Evolutionary conservation across 805 yeast species (phyloP).

Genomic region (Cephaloascus fragrans): DNA sequence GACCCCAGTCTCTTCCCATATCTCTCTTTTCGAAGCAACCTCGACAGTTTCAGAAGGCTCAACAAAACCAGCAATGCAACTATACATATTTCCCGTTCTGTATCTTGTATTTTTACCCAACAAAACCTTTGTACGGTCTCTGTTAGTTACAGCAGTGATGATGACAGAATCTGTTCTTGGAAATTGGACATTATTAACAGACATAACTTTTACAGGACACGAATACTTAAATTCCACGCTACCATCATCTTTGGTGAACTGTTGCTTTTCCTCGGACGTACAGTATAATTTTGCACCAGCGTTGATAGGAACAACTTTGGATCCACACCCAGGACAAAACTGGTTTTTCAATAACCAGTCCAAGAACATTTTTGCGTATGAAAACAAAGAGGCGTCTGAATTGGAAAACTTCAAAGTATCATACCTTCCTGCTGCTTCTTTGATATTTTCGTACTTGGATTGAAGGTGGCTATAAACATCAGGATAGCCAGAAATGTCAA

Average conservation of each 20-base stretch:
- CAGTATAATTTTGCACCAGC: conserved; percentile 60
- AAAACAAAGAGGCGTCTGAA: conserved; percentile 54
- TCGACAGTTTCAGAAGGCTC: conserved; percentile 93
- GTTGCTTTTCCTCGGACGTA: conserved; percentile 10
- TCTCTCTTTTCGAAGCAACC: conserved; percentile 78
- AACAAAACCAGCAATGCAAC: conserved; percentile 91
- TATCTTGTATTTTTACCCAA: conserved; percentile 64
- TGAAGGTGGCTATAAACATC: conserved; percentile 2
- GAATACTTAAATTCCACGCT: conserved; percentile 8
- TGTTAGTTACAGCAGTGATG: conserved; percentile 68
- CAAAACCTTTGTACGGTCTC: conserved; percentile 49
- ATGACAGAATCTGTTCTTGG: conserved; percentile 91
- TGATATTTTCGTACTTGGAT: conserved; percentile 2
- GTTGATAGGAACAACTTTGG: conserved; percentile 46
- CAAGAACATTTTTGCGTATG: conserved; percentile 75
- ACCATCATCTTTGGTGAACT: conserved; percentile 9
- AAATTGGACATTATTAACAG: conserved; percentile 70
- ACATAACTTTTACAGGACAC: conserved; percentile 26
- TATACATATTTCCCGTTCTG: conserved; percentile 47
- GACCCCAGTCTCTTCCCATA: conserved; percentile 95
- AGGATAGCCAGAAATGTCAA: conserved; percentile 37
- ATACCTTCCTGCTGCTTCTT: conserved; percentile 13
- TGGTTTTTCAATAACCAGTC: conserved; percentile 75
- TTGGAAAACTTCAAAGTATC: conserved; percentile 23
- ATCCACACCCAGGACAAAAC: conserved; percentile 86